phyloP scores from a whole-genome alignment of 2,329 filamentous ascomycete genomes.

The Talaromyces sp. region DNA sequence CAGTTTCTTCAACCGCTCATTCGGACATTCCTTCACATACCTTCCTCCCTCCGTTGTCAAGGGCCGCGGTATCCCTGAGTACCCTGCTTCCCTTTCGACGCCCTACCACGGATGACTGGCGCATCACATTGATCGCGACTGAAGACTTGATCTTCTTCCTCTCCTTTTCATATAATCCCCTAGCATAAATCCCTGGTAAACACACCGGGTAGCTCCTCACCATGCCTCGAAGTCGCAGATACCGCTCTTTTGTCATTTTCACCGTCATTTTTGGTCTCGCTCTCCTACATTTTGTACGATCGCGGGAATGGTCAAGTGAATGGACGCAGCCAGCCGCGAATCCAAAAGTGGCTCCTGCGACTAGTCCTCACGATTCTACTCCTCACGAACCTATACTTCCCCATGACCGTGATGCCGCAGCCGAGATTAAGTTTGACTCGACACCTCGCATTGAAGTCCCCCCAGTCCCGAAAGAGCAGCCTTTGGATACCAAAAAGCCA shows the following conservation, averaged over 20 bases:
- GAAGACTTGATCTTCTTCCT: conserved; percentile 6
- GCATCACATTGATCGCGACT: conserved; percentile 1
- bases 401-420: neutral
- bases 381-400: neutral
- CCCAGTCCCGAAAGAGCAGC: neutral
- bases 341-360: conserved; percentile 17
- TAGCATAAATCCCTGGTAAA: neutral
- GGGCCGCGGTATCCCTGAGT: neutral
- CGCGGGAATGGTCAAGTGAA: conserved; percentile 37
- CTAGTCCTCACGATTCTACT: neutral
- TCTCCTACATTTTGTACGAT: conserved; percentile 51
- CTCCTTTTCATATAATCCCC: conserved; percentile 3
- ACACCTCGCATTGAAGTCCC: conserved; percentile 7
- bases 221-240: conserved; percentile 50
- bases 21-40: conserved; percentile 5
- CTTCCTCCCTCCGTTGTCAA: neutral
- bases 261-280: conserved; percentile 42
- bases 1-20: neutral
- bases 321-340: conserved; percentile 19
- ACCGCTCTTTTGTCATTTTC: conserved; percentile 46
- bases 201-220: neutral
- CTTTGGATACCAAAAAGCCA: neutral
- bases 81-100: neutral
- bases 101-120: conserved; percentile 5
- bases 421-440: conserved; percentile 7